Percentiles rank a stretch among this genome's conserved stretches.
Conservation (phyloP, 2,329 filamentous ascomycete genomes). For the Paecilomyces variotii region DNA sequence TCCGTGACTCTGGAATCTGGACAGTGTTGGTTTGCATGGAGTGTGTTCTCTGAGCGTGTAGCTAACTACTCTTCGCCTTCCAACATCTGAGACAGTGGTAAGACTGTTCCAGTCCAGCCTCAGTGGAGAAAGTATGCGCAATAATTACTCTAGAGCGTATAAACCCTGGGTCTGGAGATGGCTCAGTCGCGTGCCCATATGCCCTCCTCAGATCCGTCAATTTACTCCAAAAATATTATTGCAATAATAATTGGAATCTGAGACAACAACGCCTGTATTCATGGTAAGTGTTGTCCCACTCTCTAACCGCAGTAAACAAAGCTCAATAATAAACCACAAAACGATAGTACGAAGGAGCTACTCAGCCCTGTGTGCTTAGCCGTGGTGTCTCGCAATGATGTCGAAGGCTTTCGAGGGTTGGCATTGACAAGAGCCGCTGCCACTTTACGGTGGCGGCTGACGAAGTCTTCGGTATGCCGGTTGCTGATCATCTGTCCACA, state of each 20-base stretch:
- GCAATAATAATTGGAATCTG: background rate
- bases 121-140: background rate
- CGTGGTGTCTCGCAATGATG: background rate
- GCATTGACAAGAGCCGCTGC: background rate
- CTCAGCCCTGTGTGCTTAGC: background rate
- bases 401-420: background rate
- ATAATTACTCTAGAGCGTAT: background rate
- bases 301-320: background rate
- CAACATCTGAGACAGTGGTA: background rate
- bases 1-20: too few species aligned
- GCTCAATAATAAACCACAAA: background rate
- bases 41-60: too few species aligned
- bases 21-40: too few species aligned
- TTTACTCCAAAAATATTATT: background rate
- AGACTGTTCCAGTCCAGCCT: background rate
- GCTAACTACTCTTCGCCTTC: too few species aligned
- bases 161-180: background rate
- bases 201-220: background rate
- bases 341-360: background rate
- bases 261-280: background rate
- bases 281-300: background rate
- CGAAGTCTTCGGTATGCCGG: background rate
- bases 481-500: background rate
- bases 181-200: background rate
- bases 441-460: background rate